Evolutionary conservation across 1,284 basidiomycete species (phyloP).

Genomic region (Malassezia nana): DNA sequence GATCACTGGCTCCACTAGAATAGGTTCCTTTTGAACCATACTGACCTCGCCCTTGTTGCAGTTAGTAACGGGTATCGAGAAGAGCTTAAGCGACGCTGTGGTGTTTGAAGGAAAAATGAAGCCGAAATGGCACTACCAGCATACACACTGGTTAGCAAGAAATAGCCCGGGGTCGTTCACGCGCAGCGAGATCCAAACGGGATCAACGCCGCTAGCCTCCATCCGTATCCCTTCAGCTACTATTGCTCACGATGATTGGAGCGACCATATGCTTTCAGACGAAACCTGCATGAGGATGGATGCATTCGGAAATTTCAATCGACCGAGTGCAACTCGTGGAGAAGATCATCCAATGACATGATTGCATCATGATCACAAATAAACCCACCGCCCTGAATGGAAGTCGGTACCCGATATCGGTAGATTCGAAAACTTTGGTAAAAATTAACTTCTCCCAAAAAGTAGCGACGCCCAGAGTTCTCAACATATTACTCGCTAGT

Average conservation of each 20-base stretch:
- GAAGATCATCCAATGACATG: not conserved
- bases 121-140: not conserved
- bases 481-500: not conserved
- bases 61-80: not conserved
- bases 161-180: not conserved
- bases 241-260: not conserved
- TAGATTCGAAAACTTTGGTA: not conserved
- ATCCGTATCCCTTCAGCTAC: not conserved
- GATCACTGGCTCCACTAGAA: not conserved
- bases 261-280: not conserved
- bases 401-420: not conserved
- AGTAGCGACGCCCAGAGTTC: too few relatives aligned
- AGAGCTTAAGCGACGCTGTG: not conserved
- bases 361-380: not conserved
- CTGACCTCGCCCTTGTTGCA: not conserved
- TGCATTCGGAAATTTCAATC: not conserved
- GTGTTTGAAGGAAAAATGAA: not conserved
- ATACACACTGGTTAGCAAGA: not conserved
- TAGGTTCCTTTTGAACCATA: not conserved
- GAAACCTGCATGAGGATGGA: not conserved
- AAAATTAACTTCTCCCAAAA: not conserved
- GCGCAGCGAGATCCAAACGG: not conserved
- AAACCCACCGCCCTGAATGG: not conserved
- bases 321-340: not conserved
- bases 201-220: not conserved